Base-by-base conservation (phyloP, 768 basidiomycete species). In the Suillus discolor region DNA sequence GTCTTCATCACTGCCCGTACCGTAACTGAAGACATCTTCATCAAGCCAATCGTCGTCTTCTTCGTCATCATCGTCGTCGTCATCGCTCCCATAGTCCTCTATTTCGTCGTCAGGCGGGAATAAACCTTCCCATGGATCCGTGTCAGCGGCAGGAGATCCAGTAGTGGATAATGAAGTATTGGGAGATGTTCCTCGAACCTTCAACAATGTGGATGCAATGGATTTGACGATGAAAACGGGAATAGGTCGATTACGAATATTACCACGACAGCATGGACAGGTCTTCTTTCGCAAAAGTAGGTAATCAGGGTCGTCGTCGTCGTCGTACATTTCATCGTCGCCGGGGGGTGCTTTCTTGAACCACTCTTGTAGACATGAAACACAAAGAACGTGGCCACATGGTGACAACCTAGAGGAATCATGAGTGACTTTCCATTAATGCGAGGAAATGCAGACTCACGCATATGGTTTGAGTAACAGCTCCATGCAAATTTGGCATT, bases 401-500 rank as follows among this genome's bases (percentile, higher is more conserved):
- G 91, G 91, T 1, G 89, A 84, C 53, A 92, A 80, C 2, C 91
- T 91, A 61, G 47, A 23, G 18, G 23, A 28, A 62, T 69, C 57
- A 69, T 69, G 28, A 66, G 69, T 57, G 15, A 49, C 44, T 16
- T 55, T 18, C 11, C 11, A 47, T 49, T 8, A 54, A 59, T 39
- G 25, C 9, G 8, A 62, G 6, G 44, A 36, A 16, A 28, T 7
- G 59, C 13, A 63, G 49, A 84, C 89, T 68, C 72, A 92, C 91
- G 85, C 85, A 72, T 84, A 89, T 31, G 91, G 91, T 66, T 85
- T 85, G 47, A 81, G 72, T 12, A 92, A 77, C 13, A 87, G 74
- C 23, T 93, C 91, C 80, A 91, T 88, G 71, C 91, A 93, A 53
- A 93, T 91, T 71, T 92, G 91, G 71, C 91, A 93, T 70, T 87